Conservation (phyloP, 257 asterid genomes). For the Penstemon davidsonii region DNA sequence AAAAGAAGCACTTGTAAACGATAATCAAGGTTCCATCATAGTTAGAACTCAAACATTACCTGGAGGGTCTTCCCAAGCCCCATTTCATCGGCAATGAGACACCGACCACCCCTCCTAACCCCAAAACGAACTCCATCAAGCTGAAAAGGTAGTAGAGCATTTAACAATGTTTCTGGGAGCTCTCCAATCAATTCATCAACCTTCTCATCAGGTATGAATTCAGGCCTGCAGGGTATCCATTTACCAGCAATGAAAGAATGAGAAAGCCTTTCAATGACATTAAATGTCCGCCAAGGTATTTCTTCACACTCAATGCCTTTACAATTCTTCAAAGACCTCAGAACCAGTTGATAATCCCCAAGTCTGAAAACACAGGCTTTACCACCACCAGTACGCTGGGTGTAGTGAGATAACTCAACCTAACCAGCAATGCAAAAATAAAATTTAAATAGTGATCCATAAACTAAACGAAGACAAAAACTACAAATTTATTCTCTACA, state of each 20-base stretch:
- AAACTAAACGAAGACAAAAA: conserved; percentile 11
- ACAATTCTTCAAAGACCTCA: conserved; percentile 64
- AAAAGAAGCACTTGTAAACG: neutral
- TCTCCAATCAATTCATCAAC: conserved; percentile 66
- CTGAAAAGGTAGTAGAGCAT: conserved; percentile 79
- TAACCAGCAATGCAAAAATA: conserved; percentile 32
- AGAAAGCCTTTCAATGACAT: conserved; percentile 73
- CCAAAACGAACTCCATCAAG: conserved; percentile 90
- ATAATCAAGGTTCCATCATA: conserved; percentile 6
- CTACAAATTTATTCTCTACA: neutral
- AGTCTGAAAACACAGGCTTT: conserved; percentile 68
- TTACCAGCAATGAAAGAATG: conserved; percentile 51
- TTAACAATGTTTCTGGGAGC: conserved; percentile 64
- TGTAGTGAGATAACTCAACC: conserved; percentile 71
- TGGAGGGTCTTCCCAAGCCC: conserved; percentile 97
- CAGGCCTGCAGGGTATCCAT: conserved; percentile 93
- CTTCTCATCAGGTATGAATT: conserved; percentile 78
- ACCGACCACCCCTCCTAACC: conserved; percentile 88
- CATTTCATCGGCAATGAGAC: conserved; percentile 98
- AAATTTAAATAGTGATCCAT: conserved; percentile 15
- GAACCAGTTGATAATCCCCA: conserved; percentile 59
- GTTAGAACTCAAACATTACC: conserved; percentile 40
- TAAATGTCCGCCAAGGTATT: conserved; percentile 89
- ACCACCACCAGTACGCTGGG: conserved; percentile 78
- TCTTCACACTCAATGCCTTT: conserved; percentile 69